Percentiles rank a stretch among this genome's conserved stretches.
Conservation (phyloP, 2,329 filamentous ascomycete species). For the Ophiosphaerella korrae region DNA sequence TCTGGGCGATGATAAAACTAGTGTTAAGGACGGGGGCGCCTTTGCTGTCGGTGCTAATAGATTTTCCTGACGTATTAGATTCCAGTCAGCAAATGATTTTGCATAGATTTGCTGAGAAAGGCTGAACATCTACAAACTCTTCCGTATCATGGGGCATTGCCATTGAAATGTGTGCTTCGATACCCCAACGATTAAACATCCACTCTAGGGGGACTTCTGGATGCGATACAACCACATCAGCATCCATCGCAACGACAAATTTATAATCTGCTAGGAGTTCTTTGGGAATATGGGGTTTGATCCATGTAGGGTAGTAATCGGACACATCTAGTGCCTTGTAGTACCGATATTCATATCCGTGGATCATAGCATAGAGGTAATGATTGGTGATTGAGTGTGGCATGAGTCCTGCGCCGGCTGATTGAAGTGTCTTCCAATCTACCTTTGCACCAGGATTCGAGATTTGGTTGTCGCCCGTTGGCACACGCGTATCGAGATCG, state of each 20-base stretch:
- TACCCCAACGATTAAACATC: slow-evolving; percentile 55
- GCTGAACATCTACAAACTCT: too few species aligned
- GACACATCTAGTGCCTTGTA: slow-evolving; percentile 44
- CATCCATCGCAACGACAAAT: slow-evolving; percentile 53
- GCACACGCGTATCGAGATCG: slow-evolving; percentile 31
- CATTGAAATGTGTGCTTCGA: slow-evolving; percentile 47
- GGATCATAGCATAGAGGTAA: slow-evolving; percentile 42
- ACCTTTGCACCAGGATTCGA: slow-evolving; percentile 20
- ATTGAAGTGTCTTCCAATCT: slow-evolving; percentile 28
- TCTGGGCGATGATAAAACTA: too few species aligned
- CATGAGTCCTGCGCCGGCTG: slow-evolving; percentile 29
- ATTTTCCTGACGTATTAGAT: too few species aligned
- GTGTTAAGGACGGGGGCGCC: too few species aligned
- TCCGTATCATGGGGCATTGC: slow-evolving; percentile 37
- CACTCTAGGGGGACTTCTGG: slow-evolving; percentile 55
- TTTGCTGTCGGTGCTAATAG: too few species aligned
- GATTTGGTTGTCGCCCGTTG: slow-evolving; percentile 22
- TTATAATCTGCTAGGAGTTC: slow-evolving; percentile 48
- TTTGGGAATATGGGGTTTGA: slow-evolving; percentile 48
- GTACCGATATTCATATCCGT: slow-evolving; percentile 55
- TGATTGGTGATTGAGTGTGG: slow-evolving; percentile 17
- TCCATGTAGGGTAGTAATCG: slow-evolving; percentile 50
- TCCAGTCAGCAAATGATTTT: too few species aligned
- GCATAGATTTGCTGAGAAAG: too few species aligned
- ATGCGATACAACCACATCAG: slow-evolving; percentile 51